A percentile compares a stretch with the other conserved stretches of the same genome.
These are phyloP conservation scores for Nakaseomyces kungkrabaensis DNA, from an alignment of 1,139 yeast genomes.

Conservation along the genomic window DNA sequence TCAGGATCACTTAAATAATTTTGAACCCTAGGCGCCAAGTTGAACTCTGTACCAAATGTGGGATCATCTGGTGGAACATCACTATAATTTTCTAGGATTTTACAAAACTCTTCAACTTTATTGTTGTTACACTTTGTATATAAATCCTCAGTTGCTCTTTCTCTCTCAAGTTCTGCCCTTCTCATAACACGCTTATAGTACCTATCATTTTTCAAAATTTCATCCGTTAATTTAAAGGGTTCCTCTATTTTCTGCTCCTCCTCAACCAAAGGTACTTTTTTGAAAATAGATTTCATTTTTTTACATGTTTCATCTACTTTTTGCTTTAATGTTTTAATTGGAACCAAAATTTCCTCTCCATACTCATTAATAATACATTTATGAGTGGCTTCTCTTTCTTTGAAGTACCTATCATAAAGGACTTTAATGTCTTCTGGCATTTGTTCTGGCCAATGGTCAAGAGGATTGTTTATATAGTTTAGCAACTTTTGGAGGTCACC, in stretches of 20 bases:
- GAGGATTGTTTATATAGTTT: neutral
- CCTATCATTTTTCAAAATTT: neutral
- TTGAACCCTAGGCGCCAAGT: neutral
- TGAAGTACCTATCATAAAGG: neutral
- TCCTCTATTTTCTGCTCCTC: neutral
- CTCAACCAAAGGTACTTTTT: neutral
- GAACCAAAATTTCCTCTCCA: neutral
- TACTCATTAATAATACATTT: neutral
- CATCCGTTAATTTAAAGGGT: neutral
- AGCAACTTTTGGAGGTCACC: neutral
- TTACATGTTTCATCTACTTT: neutral
- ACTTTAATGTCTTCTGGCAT: neutral
- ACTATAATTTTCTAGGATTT: neutral
- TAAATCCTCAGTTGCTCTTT: neutral
- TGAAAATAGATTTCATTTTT: neutral
- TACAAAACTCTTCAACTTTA: neutral
- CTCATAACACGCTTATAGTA: neutral
- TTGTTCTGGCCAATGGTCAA: neutral
- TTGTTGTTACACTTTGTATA: neutral
- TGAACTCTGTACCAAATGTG: neutral
- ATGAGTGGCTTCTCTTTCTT: neutral
- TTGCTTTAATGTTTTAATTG: neutral
- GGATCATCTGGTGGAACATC: neutral
- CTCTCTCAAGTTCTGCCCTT: neutral
- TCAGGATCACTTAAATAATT: neutral